A percentile compares a stretch with the other conserved stretches of the same genome.
phyloP scores from a whole-genome alignment of 2,329 filamentous ascomycete genomes.

The Didymella pomorum region DNA sequence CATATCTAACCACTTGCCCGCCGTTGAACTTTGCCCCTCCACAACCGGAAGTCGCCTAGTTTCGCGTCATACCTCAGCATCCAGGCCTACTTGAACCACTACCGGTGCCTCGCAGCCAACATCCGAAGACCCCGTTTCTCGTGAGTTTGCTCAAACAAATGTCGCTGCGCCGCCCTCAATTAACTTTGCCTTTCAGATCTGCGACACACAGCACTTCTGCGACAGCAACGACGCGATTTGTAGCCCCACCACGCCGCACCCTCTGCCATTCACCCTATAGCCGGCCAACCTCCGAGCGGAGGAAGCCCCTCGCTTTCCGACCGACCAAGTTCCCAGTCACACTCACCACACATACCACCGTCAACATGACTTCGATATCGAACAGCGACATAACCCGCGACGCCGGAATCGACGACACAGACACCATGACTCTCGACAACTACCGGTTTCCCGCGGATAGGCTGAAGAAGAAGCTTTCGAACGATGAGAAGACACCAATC shows the following conservation, averaged over 20 bases:
- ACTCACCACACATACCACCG: slow-evolving; percentile 6
- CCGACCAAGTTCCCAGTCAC: background rate
- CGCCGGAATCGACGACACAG: slow-evolving; percentile 36
- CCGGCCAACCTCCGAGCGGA: slow-evolving; percentile 21
- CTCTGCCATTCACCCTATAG: slow-evolving; percentile 15
- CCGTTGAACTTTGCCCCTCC: slow-evolving; percentile 12
- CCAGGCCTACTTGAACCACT: slow-evolving; percentile 12
- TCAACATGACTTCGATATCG: slow-evolving; percentile 36
- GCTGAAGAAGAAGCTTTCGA: slow-evolving; percentile 64
- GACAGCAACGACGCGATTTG: slow-evolving; percentile 1
- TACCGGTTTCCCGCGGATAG: slow-evolving; percentile 70
- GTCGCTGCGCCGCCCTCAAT: slow-evolving; percentile 24
- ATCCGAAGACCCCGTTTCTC: slow-evolving; percentile 25
- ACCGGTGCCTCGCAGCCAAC: slow-evolving; percentile 30
- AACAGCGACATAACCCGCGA: slow-evolving; percentile 33
- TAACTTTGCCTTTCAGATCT: slow-evolving; percentile 26
- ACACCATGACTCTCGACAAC: slow-evolving; percentile 51
- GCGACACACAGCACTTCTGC: slow-evolving; percentile 13
- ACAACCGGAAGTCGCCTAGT: slow-evolving; percentile 25
- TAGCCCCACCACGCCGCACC: slow-evolving; percentile 12
- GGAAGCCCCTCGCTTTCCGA: slow-evolving; percentile 21
- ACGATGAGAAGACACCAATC: slow-evolving; percentile 66
- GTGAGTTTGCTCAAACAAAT: slow-evolving; percentile 31
- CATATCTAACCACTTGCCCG: background rate
- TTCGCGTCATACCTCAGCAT: slow-evolving; percentile 26